Base-by-base conservation (phyloP, 441 rosid species). In the Syzygium syzygioides region DNA sequence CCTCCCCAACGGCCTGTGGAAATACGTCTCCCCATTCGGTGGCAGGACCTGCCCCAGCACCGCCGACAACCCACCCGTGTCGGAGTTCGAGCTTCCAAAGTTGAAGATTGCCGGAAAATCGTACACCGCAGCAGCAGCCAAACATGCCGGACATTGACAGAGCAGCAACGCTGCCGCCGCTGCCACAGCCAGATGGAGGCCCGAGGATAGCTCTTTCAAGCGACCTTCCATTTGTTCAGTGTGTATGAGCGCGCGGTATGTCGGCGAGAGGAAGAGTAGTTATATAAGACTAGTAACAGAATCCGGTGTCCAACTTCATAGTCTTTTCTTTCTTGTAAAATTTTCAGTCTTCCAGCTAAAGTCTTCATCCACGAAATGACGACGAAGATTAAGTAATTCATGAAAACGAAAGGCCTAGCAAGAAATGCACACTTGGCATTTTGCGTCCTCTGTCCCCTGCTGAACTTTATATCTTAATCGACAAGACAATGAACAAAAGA, bases 61-160 rank as follows among this genome's bases (percentile, higher is more conserved):
- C 23, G 64, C 88, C 5, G 83, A 86, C 64, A 79, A 56, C 25
- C 90, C 86, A 15, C 88, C 90, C 1, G 32, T 79, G 80, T 89
- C 88, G 62, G 88, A 57, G 55, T 89, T 89, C 10, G 88, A 89
- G 86, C 86, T 86, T 19, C 90, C 62, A 17, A 89, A 86, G 86
- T 89, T 79, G 86, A 89, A 89, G 28, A 86, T 79, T 19, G 88
- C 90, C 52, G 86, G 90, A 23, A 89, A 89, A 17, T 86, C 4
- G 55, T 66, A 86, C 48, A 19, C 23, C 20, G 88, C 19, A 3
- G 48, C 20, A 66, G 79, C 45, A 66, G 79, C 45, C 45, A 66
- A 66, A 66, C 45, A 18, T 2, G 79, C 79, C 1, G 13, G 79
- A 32, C 9, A 32, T 66, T 25, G 79, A 66, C 79, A 18, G 79